Base-by-base conservation (phyloP, 2,329 filamentous ascomycete species). In the Fusarium xylarioides region DNA sequence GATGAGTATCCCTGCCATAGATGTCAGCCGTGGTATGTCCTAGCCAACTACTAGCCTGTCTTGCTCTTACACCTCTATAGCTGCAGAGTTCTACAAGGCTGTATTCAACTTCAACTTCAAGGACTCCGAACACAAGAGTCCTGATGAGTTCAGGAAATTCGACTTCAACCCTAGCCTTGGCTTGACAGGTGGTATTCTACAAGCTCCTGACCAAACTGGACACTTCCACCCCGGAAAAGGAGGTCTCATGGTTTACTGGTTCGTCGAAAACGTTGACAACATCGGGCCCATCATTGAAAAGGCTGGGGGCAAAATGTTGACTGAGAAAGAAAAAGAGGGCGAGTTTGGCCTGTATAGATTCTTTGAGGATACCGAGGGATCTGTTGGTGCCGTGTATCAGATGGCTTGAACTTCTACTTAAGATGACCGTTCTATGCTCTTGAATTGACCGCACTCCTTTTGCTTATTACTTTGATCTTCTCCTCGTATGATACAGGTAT, bases 291-390 rank as follows among this genome's bases (percentile, higher is more conserved):
- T 70, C 26, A 79, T 81, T 42, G 75, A 79, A 40, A 66, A 72
- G 11, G 77, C 77, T 3, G 79, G 79, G 0, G 79, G 79, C 1
- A 80, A 78, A 56, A 75, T 81, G 70, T 32, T 81, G 47, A 79
- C 68, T 11, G 73, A 71, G 11, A 72, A 76, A 46, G 68, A 73
- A 28, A 78, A 78, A 49, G 79, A 80, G 50, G 74, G 79, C 4
- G 70, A 77, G 12, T 49, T 43, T 57, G 79, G 79, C 3, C 30
- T 79, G 35, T 79, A 75, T 28, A 74, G 79, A 5, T 80, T 76
- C 60, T 81, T 81, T 60, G 71, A 79, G 49, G 79, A 81, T 46
- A 79, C 77, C 4, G 79, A 81, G 61, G 79, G 79, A 15, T 79
- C 75, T 37, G 64, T 80, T 50, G 79, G 79, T 4, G 72, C 73